Evolutionary conservation across 2,329 filamentous ascomycete genomes (phyloP), one percentile per base, ranked within the genome.

Genomic region (Aspergillus texensis): DNA sequence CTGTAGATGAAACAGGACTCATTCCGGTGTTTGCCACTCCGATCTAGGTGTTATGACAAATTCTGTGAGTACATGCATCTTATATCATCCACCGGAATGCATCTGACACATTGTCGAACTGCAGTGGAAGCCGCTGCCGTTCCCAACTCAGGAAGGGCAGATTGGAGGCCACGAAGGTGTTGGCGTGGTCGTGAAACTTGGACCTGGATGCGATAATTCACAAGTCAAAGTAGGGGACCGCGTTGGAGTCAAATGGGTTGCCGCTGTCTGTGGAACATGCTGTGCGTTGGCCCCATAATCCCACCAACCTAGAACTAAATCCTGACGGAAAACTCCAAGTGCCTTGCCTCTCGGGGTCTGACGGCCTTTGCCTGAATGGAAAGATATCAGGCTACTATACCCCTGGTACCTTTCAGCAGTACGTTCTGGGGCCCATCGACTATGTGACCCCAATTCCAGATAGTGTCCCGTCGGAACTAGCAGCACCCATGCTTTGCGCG

Each of bases 391-490:
- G 89, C 4, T 91, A 89, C 76, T 89, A 86, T 72, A 86, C 83
- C 0, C 88, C 88, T 0, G 89, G 89, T 30, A 91, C 88, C 11
- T 91, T 91, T 72, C 89, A 91, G 72, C 87, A 90, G 77, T 91
- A 90, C 70, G 84, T 84, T 16, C 72, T 89, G n/a, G 84, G 82
- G 0, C 86, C 86, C 9, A 88, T 88, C 3, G 83, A 84, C 75
- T 91, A 91, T 74, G 88, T 90, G 2, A 91, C 89, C 1, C 87
- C 87, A 2, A 90, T 91, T 68, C 89, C 89, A 5, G 87, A 89
- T 6, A 77, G 74, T 3, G 75, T 91, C n/a, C 76, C 82, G 45
- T 86, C 84, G 12, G 87, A 85, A 56, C 80, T 81, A n/a, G 89
- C 89, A 0, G 89, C 89, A 2, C 89, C 88, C 0, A 82, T 91